Base-by-base conservation (phyloP, 768 basidiomycete genomes). In the Termitomyces heimii region DNA sequence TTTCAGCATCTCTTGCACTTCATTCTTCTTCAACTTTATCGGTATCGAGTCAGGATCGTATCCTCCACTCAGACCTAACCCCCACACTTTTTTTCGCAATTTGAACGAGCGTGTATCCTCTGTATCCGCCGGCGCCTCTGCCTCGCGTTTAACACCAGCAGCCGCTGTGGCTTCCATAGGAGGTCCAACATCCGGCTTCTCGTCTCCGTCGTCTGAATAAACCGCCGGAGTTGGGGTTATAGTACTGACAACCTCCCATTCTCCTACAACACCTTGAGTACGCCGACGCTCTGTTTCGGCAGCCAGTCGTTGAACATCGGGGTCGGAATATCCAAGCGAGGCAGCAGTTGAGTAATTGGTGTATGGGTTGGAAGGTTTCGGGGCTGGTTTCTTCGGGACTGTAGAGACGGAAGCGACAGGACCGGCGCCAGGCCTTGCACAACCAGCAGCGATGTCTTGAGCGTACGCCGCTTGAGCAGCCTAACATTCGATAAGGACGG, bases 261-360 rank as follows among this genome's bases (percentile, higher is more conserved):
- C 81, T 12, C 94, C 91, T 0, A 80, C 87, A 4, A 85, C 72
- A 13, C 92, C 93, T 65, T 90, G 82, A 14, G 74, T 81, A 48
- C 76, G 78, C 24, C 82, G 77, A 44, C 81, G 74, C 54, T 85
- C 82, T 2, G 78, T 75, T 65, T 88, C 86, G 0, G 81, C 82
- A n/a, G 76, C 75, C 29, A 80, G 65, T 53, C 81, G 74, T 57
- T 89, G 89, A 8, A 77, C 84, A 59, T 92, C 90, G 1, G 87
- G 88, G 65, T 96, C 94, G 10, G 65, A 75, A 64, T 82, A 87
- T 1, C 95, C 95, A 1, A 98, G 78, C 1, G 86, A 89, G 48
- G 82, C 86, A 0, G 96, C 88, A 0, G 93, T 94, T 12, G 92
- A 85, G 70, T 98, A 99, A 69, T 96, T 89, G 0, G 88, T 79